Percentiles rank a stretch among this genome's conserved stretches.
These are phyloP conservation scores for Sphaerostilbella broomeana DNA, from an alignment of 2,329 filamentous ascomycete genomes.

Conservation along the genomic window DNA sequence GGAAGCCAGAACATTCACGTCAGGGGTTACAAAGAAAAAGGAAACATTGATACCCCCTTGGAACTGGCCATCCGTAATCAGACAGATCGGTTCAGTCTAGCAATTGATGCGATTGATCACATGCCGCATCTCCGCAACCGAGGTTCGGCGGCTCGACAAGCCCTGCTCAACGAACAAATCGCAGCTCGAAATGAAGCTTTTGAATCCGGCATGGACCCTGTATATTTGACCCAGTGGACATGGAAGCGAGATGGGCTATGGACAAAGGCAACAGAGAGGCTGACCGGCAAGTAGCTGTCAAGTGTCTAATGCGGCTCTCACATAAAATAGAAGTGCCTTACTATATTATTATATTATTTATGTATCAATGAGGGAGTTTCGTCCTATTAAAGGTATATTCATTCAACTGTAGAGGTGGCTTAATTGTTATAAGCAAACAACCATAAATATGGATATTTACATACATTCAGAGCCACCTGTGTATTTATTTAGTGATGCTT, in stretches of 20 bases:
- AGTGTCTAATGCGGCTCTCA: no score
- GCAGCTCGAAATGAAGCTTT: conserved; percentile 57
- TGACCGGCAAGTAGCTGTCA: conserved; percentile 4
- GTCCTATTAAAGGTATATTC: no score
- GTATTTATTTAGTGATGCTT: no score
- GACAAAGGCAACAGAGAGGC: conserved; percentile 16
- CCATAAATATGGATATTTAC: no score
- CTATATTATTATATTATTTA: no score
- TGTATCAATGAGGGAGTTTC: no score
- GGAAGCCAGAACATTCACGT: conserved; percentile 64
- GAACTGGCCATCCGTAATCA: conserved; percentile 73
- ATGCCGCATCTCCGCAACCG: conserved; percentile 57
- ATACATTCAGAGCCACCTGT: no score
- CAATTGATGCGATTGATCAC: conserved; percentile 69
- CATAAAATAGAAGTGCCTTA: no score
- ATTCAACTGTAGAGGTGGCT: no score
- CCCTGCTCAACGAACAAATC: conserved; percentile 58
- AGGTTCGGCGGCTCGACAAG: conserved; percentile 55
- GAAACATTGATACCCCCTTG: conserved; percentile 75
- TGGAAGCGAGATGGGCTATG: conserved; percentile 48
- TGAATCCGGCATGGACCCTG: conserved; percentile 63
- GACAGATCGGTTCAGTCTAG: conserved; percentile 69
- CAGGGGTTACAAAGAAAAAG: conserved; percentile 76
- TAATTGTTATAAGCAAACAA: no score
- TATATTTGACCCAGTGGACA: conserved; percentile 57